Percentiles rank a stretch among this genome's conserved stretches.
Conservation (phyloP, 345 rosid genomes). For the Bruguiera gymnorhiza region DNA sequence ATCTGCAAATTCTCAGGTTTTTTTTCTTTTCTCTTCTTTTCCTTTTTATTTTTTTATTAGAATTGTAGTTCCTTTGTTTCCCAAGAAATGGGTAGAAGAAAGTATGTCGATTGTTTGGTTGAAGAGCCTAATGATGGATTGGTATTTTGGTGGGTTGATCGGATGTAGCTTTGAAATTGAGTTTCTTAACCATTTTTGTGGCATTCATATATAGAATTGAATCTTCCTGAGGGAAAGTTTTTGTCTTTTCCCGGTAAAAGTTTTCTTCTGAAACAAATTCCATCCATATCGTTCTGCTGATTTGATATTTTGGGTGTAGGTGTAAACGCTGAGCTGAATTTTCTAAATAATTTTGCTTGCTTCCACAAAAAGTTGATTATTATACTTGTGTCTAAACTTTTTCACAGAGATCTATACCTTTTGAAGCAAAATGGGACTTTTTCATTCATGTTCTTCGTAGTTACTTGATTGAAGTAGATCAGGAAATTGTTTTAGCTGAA, state of each 20-base stretch:
- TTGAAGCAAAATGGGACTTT: not conserved
- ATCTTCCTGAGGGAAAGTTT: not conserved
- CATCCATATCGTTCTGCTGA: not conserved
- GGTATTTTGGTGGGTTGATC: not conserved
- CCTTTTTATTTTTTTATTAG: not conserved
- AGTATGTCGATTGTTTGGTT: not conserved
- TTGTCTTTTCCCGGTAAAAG: not conserved
- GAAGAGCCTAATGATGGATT: not conserved
- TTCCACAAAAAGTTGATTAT: no score
- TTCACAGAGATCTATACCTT: no score
- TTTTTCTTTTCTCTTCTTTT: not conserved
- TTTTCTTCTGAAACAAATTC: not conserved
- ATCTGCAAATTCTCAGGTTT: conserved; percentile 88
- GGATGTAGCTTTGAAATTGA: not conserved
- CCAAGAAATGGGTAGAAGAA: not conserved
- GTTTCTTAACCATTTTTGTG: not conserved
- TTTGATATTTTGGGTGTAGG: not conserved
- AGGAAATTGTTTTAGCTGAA: not conserved
- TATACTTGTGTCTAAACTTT: no score
- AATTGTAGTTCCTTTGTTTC: not conserved
- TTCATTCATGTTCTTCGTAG: not conserved
- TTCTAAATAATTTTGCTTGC: no score
- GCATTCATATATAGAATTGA: not conserved
- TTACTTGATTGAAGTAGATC: not conserved
- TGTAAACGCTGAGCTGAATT: not conserved